phyloP scores from a whole-genome alignment of 1,284 basidiomycete genomes.

The Puccinia horiana region DNA sequence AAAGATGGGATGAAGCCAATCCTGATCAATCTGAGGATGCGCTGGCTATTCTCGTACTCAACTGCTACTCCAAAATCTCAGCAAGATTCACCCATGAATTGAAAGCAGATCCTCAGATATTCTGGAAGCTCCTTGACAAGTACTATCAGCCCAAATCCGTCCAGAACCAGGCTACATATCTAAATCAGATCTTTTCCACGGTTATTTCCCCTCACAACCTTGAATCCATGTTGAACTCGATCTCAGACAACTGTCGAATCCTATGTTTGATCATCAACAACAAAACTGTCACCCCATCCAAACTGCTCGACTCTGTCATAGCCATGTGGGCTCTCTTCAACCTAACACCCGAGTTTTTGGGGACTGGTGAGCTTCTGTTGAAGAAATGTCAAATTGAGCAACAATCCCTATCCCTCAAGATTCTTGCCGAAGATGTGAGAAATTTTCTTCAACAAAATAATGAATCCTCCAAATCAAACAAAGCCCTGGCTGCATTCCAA shows the following conservation, averaged over 20 bases:
- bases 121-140: conserved; percentile 3
- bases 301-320: background rate
- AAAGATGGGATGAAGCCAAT: background rate
- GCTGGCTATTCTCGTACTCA: background rate
- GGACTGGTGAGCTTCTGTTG: background rate
- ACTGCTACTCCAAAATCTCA: background rate
- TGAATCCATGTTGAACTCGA: too few relatives aligned
- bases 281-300: background rate
- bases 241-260: background rate
- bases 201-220: background rate
- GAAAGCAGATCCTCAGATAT: background rate
- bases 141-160: conserved; percentile 16
- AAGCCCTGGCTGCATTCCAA: too few relatives aligned
- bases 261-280: background rate
- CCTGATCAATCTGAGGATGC: background rate
- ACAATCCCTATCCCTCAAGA: background rate
- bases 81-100: background rate
- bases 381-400: conserved; percentile 17
- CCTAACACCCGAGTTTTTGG: background rate
- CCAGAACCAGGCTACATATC: conserved; percentile 12
- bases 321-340: too few relatives aligned
- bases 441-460: conserved; percentile 14
- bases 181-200: conserved; percentile 6
- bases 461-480: background rate
- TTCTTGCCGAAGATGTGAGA: background rate